Percentiles rank a stretch among this genome's conserved stretches.
Evolutionary conservation across 805 yeast species (phyloP).

Genomic region (Nakazawaea wickerhamii): DNA sequence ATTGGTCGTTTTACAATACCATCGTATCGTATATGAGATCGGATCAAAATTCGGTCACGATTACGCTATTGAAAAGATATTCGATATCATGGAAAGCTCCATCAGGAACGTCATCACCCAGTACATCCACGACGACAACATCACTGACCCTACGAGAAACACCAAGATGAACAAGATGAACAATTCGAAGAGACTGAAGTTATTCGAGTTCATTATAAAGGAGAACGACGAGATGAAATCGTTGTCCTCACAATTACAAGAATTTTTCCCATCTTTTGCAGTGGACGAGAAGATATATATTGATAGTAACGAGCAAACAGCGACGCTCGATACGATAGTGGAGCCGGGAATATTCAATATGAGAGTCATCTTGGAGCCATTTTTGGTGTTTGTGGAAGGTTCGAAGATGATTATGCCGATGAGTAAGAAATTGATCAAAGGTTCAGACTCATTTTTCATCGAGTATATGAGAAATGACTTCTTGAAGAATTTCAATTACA

Average conservation of each 20-base stretch:
- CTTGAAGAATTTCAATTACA: conserved; percentile 55
- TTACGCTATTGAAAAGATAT: conserved; percentile 29
- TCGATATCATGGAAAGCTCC: conserved; percentile 39
- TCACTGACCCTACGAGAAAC: conserved; percentile 15
- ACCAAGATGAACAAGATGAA: conserved; percentile 17
- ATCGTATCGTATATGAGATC: conserved; percentile 60
- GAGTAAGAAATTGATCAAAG: conserved; percentile 17
- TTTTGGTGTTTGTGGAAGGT: conserved; percentile 62
- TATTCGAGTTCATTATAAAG: conserved; percentile 7
- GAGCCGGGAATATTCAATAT: conserved; percentile 73
- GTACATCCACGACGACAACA: conserved; percentile 31
- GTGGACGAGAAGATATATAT: conserved; percentile 42
- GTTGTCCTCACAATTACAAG: conserved; percentile 33
- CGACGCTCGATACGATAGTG: conserved; percentile 59
- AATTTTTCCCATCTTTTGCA: conserved; percentile 67
- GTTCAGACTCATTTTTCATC: conserved; percentile 42
- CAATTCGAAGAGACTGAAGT: conserved; percentile 18
- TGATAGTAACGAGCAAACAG: conserved; percentile 47
- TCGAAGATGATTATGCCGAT: conserved; percentile 26
- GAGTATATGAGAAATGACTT: conserved; percentile 61
- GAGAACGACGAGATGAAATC: conserved; percentile 10
- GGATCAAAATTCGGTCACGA: conserved; percentile 24
- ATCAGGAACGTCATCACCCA: conserved; percentile 31
- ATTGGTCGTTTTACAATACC: conserved; percentile 61
- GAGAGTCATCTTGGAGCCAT: conserved; percentile 70